Evolutionary conservation across 768 basidiomycete species (phyloP).

Genomic region (Tylopilus cervinicoccineus): DNA sequence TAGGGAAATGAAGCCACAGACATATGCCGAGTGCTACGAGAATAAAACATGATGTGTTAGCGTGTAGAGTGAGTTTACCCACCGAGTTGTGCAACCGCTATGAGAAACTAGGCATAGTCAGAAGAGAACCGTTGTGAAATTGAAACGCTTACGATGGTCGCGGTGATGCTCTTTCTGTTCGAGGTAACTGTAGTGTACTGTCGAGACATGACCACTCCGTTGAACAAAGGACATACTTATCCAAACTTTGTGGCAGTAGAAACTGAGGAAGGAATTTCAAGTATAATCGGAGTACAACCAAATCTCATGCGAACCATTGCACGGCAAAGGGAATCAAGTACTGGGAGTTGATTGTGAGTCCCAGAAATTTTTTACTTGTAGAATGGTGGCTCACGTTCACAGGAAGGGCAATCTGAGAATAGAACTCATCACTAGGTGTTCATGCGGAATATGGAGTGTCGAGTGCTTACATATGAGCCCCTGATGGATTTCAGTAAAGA

Average conservation of each 20-base stretch:
- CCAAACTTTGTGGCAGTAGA: conserved; percentile 18
- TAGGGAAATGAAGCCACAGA: background rate
- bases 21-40: conserved; percentile 8
- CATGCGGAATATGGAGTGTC: no score
- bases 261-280: background rate
- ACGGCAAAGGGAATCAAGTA: background rate
- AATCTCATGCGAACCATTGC: background rate
- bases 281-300: background rate
- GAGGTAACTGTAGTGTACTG: background rate
- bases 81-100: conserved; percentile 4
- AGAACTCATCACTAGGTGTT: background rate
- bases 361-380: background rate
- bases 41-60: no score
- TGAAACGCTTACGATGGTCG: background rate
- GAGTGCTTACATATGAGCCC: conserved; percentile 9
- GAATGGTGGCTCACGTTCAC: conserved; percentile 6
- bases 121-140: background rate
- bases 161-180: background rate
- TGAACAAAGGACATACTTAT: conserved; percentile 6
- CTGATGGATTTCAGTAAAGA: background rate
- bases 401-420: background rate
- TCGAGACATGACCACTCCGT: background rate
- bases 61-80: background rate
- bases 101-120: background rate
- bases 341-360: background rate